Percentiles rank a stretch among this genome's conserved stretches.
phyloP scores from a whole-genome alignment of 2,329 filamentous ascomycete genomes.

The Hymenoscyphus infarciens region DNA sequence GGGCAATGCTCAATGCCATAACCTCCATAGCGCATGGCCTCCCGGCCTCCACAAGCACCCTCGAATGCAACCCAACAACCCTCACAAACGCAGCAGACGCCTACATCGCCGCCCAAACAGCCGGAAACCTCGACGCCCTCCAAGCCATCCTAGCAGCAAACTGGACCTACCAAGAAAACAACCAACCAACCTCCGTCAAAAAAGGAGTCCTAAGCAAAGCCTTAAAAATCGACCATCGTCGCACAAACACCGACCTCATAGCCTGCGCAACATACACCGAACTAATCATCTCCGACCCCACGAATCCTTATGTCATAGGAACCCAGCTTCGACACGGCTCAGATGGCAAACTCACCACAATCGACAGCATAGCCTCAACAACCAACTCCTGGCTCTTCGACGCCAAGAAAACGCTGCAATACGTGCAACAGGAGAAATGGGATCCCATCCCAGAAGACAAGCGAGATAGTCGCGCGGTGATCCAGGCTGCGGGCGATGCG shows the following conservation, averaged over 20 bases:
- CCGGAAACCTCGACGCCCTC: background rate
- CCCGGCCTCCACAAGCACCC: slow-evolving; percentile 3
- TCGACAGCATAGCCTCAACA: slow-evolving; percentile 15
- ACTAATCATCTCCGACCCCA: slow-evolving; percentile 11
- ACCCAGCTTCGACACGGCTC: slow-evolving; percentile 16
- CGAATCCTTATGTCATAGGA: slow-evolving; percentile 18
- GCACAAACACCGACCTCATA: slow-evolving; percentile 15
- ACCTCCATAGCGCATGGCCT: background rate
- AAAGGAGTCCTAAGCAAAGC: slow-evolving; percentile 9
- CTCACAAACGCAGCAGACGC: slow-evolving; percentile 15
- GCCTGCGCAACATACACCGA: slow-evolving; percentile 19
- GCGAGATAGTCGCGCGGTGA: slow-evolving; percentile 15
- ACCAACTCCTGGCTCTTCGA: slow-evolving; percentile 22
- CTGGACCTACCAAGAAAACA: slow-evolving; percentile 16
- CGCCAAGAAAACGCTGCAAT: slow-evolving; percentile 16
- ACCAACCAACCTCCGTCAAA: slow-evolving; percentile 7
- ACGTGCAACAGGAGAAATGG: slow-evolving; percentile 14
- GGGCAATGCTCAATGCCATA: background rate
- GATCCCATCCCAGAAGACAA: slow-evolving; percentile 14
- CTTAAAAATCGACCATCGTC: slow-evolving; percentile 18
- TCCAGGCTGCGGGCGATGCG: slow-evolving; percentile 18
- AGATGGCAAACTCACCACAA: slow-evolving; percentile 11
- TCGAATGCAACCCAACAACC: slow-evolving; percentile 12
- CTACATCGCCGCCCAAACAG: slow-evolving; percentile 16
- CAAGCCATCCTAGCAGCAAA: background rate